Evolutionary conservation across 768 basidiomycete species (phyloP), one percentile per base, ranked within the genome.

Genomic region (Amanita thiersii): DNA sequence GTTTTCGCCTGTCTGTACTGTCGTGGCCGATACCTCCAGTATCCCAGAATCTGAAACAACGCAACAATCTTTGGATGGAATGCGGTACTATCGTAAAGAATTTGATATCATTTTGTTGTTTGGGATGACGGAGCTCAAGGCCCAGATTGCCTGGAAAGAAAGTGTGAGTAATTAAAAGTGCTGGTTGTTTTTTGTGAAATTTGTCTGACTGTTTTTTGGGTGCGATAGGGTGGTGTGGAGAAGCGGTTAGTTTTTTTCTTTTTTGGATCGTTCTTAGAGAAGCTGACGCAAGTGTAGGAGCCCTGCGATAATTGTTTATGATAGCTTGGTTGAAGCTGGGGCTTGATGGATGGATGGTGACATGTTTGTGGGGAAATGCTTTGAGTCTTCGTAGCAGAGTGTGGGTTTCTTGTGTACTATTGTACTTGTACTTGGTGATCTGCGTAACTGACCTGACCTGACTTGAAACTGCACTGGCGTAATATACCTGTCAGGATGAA

Each of bases 51-150:
- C 32, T 5, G 33, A 43, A 12, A 34, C 33, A 23, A 26, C 20
- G 24, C 23, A 18, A 33, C 32, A 43, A 0, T 34, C 33, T 18
- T 24, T 19, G 8, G 17, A 15, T 28, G 41, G 35, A 11, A 9
- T 37, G 11, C 35, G 25, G 18, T 62, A 60, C 35, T 61, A 56
- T 37, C 17, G 36, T 10, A 37, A 60, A 1, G 39, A 55, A 0
- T 58, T 53, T 42, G 61, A 64, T 2, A 50, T 73, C 0, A 47
- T 72, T 8, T 43, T 74, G 9, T 55, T 62, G 12, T 72, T 74
- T 37, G 73, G 72, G 5, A 42, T 66, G 37, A 71, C 71, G 0
- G 72, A 73, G 45, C 49, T 73, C 35, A 63, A 61, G 39, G 72
- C 70, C 0, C 61, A 70, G 28, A 57, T 73, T 43, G 53, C 58